Evolutionary conservation across 306 rosid genomes (phyloP), one percentile per base, ranked within the genome.

Genomic region (Pyrus pyrifolia): DNA sequence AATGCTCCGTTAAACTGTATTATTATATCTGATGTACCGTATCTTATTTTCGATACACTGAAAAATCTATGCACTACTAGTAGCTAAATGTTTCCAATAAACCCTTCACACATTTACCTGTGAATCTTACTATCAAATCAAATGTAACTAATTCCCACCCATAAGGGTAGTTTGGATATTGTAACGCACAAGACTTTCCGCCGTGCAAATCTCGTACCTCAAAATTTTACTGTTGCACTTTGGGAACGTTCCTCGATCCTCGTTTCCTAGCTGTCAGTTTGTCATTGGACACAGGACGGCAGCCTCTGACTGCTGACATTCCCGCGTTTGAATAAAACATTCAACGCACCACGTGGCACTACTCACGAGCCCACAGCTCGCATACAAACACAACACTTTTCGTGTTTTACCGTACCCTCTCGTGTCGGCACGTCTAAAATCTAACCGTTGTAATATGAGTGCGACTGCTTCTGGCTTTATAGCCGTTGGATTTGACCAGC

Each of bases 331-430:
- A 3, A 1, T 7, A 38, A 7, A 38, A 5, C 38, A 68, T 59
- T 60, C 73, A 51, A 70, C 2, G 3, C 17, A 30, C 45, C 80
- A 70, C 80, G 78, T 79, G 86, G 70, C 65, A 10, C n/a, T 1
- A 15, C 19, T 31, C 67, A 60, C 45, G 67, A 27, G 23, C 15
- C 27, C 22, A 6, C 25, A 9, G 15, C 8, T 62, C 5, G 55
- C 45, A 21, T 4, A n/a, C n/a, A 10, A 58, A 45, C 46, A 45
- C 78, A 4, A 30, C 45, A 38, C 51, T 4, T 11, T 38, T 3
- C 76, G 79, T 68, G 51, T 55, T 25, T 62, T 30, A 18, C 62
- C 46, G 59, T 40, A 27, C 14, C 67, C 6, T 6, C 27, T 31
- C 21, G 21, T 21, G 74, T 70, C 23, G 14, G 14, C 59, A 18